A percentile compares a stretch with the other conserved stretches of the same genome.
phyloP scores from a whole-genome alignment of 1,139 yeast species.

The Suhomyces taliae region DNA sequence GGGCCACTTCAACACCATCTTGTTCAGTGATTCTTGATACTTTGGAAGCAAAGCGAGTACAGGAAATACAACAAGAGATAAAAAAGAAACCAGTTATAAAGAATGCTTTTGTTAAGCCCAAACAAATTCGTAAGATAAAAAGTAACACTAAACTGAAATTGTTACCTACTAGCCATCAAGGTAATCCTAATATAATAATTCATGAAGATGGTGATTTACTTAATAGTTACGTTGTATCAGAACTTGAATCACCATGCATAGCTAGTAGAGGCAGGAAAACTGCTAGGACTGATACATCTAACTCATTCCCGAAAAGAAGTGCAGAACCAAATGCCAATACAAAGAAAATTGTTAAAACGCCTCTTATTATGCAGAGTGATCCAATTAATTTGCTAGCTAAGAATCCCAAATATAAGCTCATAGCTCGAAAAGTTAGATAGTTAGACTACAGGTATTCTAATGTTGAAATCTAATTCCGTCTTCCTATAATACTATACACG shows the following conservation, averaged over 20 bases:
- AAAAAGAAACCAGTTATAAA: background rate
- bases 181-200: no score
- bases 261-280: no score
- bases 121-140: no score
- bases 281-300: no score
- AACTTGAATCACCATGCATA: no score
- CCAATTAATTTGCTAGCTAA: conserved; percentile 17
- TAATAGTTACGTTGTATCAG: no score
- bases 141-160: background rate
- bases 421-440: conserved; percentile 5
- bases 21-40: conserved; percentile 7
- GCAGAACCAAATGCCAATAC: no score
- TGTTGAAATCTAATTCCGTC: background rate
- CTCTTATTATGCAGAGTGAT: conserved; percentile 9
- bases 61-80: conserved; percentile 9
- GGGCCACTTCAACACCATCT: conserved; percentile 19
- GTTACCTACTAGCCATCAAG: no score
- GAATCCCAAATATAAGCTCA: conserved; percentile 2
- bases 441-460: background rate
- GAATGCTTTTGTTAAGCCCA: background rate
- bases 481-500: conserved; percentile 6
- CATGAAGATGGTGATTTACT: no score
- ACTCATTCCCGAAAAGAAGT: no score
- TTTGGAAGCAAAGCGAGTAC: conserved; percentile 11
- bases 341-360: background rate